Conservation (phyloP, 1,284 basidiomycete genomes). For the Xanthoconium separans region DNA sequence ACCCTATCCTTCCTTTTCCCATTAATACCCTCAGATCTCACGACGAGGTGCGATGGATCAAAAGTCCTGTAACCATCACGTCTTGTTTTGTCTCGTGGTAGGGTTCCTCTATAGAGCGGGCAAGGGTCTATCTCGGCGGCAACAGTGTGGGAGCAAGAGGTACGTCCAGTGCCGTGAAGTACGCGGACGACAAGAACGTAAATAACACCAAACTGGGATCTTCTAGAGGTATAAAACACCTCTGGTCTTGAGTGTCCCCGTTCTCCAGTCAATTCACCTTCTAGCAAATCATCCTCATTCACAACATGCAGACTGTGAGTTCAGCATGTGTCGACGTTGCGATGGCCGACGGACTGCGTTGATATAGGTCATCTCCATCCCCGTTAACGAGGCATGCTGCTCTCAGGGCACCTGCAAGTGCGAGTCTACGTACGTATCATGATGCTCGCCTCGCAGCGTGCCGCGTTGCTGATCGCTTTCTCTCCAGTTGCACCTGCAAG, state of each 20-base stretch:
- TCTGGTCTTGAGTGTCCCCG: neutral
- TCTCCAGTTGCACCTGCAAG: slow-evolving; percentile 18
- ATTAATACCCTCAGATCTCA: neutral
- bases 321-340: too few species aligned
- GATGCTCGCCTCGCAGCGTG: neutral
- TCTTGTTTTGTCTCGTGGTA: neutral
- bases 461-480: slow-evolving; percentile 1
- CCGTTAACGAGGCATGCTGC: slow-evolving; percentile 28
- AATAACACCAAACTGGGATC: slow-evolving; percentile 13
- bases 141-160: slow-evolving; percentile 1
- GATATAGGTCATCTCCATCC: slow-evolving; percentile 20
- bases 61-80: neutral
- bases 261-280: neutral
- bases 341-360: neutral
- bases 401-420: slow-evolving; percentile 12
- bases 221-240: neutral
- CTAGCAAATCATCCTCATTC: neutral
- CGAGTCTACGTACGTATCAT: slow-evolving; percentile 4
- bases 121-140: neutral
- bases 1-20: too few species aligned
- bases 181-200: neutral
- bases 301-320: neutral
- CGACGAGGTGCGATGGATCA: neutral
- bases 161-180: neutral
- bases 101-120: neutral